Evolutionary conservation across 345 rosid genomes (phyloP).

Genomic region (Firmiana major): DNA sequence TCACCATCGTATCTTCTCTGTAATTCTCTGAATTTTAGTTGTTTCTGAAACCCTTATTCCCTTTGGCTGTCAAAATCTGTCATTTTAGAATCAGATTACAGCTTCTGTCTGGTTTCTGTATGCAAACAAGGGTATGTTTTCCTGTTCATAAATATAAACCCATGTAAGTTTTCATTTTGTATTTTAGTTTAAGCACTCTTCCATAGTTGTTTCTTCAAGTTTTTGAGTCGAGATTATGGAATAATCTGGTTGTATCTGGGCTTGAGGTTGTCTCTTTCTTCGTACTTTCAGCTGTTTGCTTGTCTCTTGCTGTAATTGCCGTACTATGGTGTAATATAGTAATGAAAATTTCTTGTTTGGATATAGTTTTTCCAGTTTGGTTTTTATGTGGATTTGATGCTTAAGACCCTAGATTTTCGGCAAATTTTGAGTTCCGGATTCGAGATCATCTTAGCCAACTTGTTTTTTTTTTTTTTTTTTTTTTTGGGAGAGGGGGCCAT

Average conservation of each 20-base stretch:
- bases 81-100: conserved; percentile 17
- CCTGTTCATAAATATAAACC: neutral
- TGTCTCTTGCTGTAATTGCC: neutral
- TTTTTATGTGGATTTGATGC: neutral
- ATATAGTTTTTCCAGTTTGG: neutral
- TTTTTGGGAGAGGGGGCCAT: neutral
- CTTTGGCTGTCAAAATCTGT: conserved; percentile 2
- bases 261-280: neutral
- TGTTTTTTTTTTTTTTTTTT: too few relatives aligned
- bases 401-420: neutral
- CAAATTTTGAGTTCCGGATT: neutral
- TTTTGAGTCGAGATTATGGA: conserved; percentile 10
- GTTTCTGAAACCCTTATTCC: neutral
- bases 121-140: conserved; percentile 9
- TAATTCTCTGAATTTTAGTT: neutral
- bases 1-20: neutral
- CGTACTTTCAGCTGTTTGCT: neutral
- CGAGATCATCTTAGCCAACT: neutral
- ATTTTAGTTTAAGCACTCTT: neutral
- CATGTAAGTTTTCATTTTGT: neutral
- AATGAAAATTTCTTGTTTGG: neutral
- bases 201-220: conserved; percentile 9
- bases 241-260: neutral
- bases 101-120: conserved; percentile 6
- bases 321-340: neutral